Evolutionary conservation across 257 asterid genomes (phyloP).

Genomic region (Leonotis leonurus): DNA sequence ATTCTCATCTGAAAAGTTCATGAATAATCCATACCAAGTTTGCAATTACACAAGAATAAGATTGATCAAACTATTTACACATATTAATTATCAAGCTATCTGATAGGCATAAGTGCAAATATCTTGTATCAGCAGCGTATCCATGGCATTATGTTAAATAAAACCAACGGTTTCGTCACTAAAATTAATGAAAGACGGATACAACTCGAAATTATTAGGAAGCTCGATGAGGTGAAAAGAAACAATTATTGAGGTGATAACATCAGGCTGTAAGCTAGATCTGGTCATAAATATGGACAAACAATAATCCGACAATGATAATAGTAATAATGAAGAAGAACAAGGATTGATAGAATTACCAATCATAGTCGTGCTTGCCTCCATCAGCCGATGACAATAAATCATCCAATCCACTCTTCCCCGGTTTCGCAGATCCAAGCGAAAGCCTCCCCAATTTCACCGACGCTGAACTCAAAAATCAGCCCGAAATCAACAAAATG

Average conservation of each 20-base stretch:
- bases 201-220: too few species aligned
- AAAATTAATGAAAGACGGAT: background rate
- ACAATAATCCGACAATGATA: background rate
- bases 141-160: background rate
- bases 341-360: conserved; percentile 24
- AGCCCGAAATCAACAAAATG: too few species aligned
- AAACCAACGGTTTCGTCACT: background rate
- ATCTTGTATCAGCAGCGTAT: background rate
- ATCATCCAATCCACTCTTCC: conserved; percentile 44
- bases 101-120: background rate
- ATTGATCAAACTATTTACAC: background rate
- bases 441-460: conserved; percentile 53
- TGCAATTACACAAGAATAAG: background rate
- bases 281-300: conserved; percentile 14
- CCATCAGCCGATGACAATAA: conserved; percentile 40
- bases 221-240: background rate
- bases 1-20: background rate
- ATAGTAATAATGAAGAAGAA: background rate
- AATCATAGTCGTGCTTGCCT: conserved; percentile 60
- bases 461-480: conserved; percentile 26
- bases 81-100: background rate
- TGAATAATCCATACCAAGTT: background rate
- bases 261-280: conserved; percentile 21
- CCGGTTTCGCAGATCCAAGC: conserved; percentile 41
- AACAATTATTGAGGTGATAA: background rate